Base-by-base conservation (phyloP, 495 filamentous ascomycete genomes). In the Hypomontagnella submonticulosa region DNA sequence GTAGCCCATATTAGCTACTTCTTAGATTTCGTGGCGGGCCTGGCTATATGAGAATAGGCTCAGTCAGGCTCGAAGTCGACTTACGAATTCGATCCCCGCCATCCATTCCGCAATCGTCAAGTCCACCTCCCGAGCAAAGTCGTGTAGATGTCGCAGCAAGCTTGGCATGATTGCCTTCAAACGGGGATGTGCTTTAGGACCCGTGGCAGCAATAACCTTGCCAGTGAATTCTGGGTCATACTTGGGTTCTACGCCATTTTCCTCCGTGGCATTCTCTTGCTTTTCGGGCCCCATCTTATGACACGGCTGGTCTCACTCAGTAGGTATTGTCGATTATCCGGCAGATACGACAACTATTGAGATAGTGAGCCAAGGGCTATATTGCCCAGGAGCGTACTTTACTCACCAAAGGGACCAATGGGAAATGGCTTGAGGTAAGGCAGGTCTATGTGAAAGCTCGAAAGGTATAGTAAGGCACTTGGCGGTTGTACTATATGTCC, bases 171-270 rank as follows among this genome's bases (percentile, higher is more conserved):
- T 75, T 57, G 84, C 66, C 40, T 74, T 72, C 42, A 86, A 60
- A 16, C 89, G 83, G 30, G 85, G 87, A 33, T 80, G 74, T 44
- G 87, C 85, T 32, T 89, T 87, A 3, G 87, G 87, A 1, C 89
- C 90, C 48, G 87, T 92, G 27, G 90, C 83, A 58, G 86, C 82
- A 77, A 90, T 86, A 71, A 92, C 89, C 66, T 79, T 78, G 69
- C 88, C 81, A 34, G 88, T 91, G 81, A 92, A 88, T 47, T 81
- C 76, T 38, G 85, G 83, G 69, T 89, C 82, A 71, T 76, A 71
- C 44, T 76, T 59, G 1, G 59, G 43, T 42, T 64, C 70, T 33
- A 54, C 44, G 11, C 50, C 16, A 11, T 43, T 27, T 30, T n/a
- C 40, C 1, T 50, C 20, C 47, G 37, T 59, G 30, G 19, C 15